A percentile compares a stretch with the other conserved stretches of the same genome.
Conservation (phyloP, 176 grass and related monocot species). For the Paspalum notatum region DNA sequence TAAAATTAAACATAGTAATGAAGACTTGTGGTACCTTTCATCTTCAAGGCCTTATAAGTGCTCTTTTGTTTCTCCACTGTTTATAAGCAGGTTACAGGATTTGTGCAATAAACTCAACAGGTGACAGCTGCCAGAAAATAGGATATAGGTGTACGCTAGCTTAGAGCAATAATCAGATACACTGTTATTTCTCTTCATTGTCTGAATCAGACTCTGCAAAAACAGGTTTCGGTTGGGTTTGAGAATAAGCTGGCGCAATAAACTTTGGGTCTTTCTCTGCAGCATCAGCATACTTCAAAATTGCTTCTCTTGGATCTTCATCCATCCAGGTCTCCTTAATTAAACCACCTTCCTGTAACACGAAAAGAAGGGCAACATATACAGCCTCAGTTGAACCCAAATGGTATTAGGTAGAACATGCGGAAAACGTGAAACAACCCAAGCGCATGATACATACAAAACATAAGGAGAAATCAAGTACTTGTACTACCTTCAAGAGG, state of each 20-base stretch:
- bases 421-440: conserved; percentile 21
- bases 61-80: conserved; percentile 28
- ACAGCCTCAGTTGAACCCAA: not conserved
- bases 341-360: conserved; percentile 94
- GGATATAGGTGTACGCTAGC: conserved; percentile 4
- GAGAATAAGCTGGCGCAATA: conserved; percentile 91
- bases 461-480: conserved; percentile 25
- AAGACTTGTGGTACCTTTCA: conserved; percentile 9
- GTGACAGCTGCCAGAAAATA: conserved; percentile 27
- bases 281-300: conserved; percentile 93
- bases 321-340: conserved; percentile 99
- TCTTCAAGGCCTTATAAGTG: not conserved
- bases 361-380: conserved; percentile 5
- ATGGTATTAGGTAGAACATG: not conserved
- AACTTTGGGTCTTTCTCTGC: conserved; percentile 91
- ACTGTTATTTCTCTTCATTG: conserved; percentile 70
- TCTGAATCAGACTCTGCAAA: conserved; percentile 93
- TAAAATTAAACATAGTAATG: not conserved
- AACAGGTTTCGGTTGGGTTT: conserved; percentile 85
- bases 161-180: not conserved
- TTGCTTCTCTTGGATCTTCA: conserved; percentile 97
- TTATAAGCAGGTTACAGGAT: not conserved
- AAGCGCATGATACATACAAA: conserved; percentile 11
- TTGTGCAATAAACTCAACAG: conserved; percentile 8
- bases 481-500: conserved; percentile 77